Evolutionary conservation across 441 rosid species (phyloP).

Genomic region (Populus hybrid): DNA sequence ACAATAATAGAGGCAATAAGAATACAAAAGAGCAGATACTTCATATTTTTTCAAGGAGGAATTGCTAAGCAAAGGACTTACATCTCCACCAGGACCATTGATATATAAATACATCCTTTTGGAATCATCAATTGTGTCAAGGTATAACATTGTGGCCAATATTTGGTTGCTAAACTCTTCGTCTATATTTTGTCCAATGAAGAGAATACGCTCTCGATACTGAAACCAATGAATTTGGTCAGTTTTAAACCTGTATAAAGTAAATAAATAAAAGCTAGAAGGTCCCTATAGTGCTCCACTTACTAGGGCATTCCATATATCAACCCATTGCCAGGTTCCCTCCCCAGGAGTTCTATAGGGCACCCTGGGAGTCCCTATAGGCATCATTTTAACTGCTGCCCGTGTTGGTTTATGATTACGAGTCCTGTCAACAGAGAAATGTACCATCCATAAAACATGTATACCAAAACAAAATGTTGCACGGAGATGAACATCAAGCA

Average conservation of each 20-base stretch:
- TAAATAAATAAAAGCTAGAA: not conserved
- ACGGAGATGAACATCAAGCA: not conserved
- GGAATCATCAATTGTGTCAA: conserved; percentile 70
- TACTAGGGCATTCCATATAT: conserved; percentile 87
- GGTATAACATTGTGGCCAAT: conserved; percentile 88
- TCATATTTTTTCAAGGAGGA: conserved; percentile 8
- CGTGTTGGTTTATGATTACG: conserved; percentile 39
- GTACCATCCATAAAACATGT: not conserved
- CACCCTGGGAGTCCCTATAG: conserved; percentile 77
- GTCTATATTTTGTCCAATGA: conserved; percentile 73
- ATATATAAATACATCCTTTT: conserved; percentile 63
- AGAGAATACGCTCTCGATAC: conserved; percentile 86
- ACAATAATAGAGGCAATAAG: not conserved
- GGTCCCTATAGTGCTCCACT: conserved; percentile 22
- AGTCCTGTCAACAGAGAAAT: conserved; percentile 42
- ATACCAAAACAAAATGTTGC: not conserved
- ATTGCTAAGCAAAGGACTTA: conserved; percentile 33
- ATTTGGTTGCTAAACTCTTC: conserved; percentile 89
- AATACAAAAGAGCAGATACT: conserved; percentile 9
- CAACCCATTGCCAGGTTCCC: conserved; percentile 91
- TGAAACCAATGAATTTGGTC: conserved; percentile 35
- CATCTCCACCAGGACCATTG: conserved; percentile 93
- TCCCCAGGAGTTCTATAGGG: conserved; percentile 74
- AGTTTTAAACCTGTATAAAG: conserved; percentile 6
- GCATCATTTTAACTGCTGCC: conserved; percentile 70